Conservation (phyloP, 305 asterid genomes). For the Solanum hybrid region DNA sequence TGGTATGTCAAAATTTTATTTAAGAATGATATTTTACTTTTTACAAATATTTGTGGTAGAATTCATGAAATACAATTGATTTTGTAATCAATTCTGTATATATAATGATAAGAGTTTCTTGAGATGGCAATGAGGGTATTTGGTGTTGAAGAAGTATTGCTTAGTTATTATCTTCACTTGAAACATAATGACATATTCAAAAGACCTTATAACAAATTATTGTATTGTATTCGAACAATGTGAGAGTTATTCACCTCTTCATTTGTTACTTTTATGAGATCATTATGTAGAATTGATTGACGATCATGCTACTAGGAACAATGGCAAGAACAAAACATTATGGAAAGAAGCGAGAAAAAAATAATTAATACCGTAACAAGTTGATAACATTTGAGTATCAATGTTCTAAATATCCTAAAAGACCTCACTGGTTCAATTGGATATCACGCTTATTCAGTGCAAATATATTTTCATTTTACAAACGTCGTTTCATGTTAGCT, state of each 20-base stretch:
- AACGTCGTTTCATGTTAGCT: not conserved
- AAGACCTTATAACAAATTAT: not conserved
- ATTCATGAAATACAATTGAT: not conserved
- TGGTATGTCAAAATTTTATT: too few relatives aligned
- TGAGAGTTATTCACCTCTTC: not conserved
- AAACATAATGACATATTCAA: not conserved
- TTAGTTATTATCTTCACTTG: not conserved
- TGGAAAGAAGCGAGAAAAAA: not conserved
- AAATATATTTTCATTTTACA: not conserved
- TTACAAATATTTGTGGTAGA: too few relatives aligned
- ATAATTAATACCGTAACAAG: not conserved
- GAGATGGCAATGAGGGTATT: too few relatives aligned
- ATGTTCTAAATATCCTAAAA: not conserved
- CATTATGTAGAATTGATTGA: too few relatives aligned
- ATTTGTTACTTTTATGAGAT: not conserved
- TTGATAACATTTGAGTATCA: too few relatives aligned
- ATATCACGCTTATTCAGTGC: not conserved
- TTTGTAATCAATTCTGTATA: too few relatives aligned
- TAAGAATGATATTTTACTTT: not conserved
- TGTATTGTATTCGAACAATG: not conserved
- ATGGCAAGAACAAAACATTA: too few relatives aligned
- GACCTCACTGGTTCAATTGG: not conserved
- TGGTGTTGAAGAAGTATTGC: too few relatives aligned
- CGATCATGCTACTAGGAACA: not conserved
- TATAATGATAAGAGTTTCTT: too few relatives aligned